Base-by-base conservation (phyloP, 2,329 filamentous ascomycete species). In the Aureobasidium namibiae region DNA sequence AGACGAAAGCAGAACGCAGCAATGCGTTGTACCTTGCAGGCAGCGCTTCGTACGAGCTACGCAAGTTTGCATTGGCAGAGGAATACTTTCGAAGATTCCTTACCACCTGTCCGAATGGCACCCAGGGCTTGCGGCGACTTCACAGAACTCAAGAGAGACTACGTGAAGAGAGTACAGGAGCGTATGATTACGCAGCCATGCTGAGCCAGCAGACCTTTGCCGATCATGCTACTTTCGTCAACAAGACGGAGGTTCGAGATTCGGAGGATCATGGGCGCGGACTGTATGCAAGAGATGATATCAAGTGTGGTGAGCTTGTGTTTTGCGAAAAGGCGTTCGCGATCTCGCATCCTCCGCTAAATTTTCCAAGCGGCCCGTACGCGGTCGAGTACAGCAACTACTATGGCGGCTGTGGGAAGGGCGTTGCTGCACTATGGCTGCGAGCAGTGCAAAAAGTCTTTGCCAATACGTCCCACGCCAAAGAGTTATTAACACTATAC, bases 281-380 rank as follows among this genome's bases (percentile, higher is more conserved):
- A 34, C 2, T 56, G 38, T 56, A 44, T 31, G 38, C 52, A 13
- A 34, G n/a, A 34, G 36, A 56, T 2, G 52, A 56, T 29, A 56
- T 56, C n/a, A 21, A 16, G 7, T 23, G 31, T 8, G 52, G 52
- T 29, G 52, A 56, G 14, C 38, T 61, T 7, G 50, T 65, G 9
- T 54, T 61, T 5, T 45, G 61, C 11, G 63, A 70, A 46, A 68
- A 69, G 45, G 66, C 67, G 0, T 65, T 66, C 41, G 48, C 36
- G 11, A 53, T 60, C 10, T 60, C 61, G 59, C 31, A 34, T 59
- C 59, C 54, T 44, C 60, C 24, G 7, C 3, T 26, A 26, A 18
- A 1, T 3, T 6, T n/a, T 33, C 26, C 26, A 11, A 18, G 29
- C 24, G 26, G 33, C n/a, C 44, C 24, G 7, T 18, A 33, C 44